Percentiles rank a stretch among this genome's conserved stretches.
These are phyloP conservation scores for Zizania latifolia DNA, from an alignment of 176 grass and related monocot genomes.

Conservation along the genomic window DNA sequence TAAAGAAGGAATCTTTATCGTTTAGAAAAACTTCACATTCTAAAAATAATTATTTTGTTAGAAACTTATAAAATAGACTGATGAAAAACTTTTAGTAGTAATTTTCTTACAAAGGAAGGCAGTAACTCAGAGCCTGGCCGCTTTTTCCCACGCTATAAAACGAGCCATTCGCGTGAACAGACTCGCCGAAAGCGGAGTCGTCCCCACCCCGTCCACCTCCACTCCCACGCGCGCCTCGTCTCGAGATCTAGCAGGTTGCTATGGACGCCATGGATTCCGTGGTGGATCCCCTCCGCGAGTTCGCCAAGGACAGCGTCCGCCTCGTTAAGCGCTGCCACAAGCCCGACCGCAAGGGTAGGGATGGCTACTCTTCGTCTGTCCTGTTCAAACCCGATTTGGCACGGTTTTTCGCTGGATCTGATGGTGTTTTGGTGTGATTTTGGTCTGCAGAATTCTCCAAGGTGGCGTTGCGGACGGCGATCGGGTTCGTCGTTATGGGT, in stretches of 20 bases:
- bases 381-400: neutral
- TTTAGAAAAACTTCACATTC: too few relatives aligned
- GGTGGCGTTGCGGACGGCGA: constrained; percentile 71
- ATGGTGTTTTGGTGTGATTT: neutral
- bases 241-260: constrained; percentile 24
- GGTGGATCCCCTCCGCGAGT: constrained; percentile 84
- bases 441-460: constrained; percentile 69
- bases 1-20: too few relatives aligned
- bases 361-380: neutral
- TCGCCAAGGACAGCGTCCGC: constrained; percentile 95
- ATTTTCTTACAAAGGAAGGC: too few relatives aligned
- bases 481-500: constrained; percentile 75
- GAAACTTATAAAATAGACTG: too few relatives aligned
- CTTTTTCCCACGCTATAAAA: too few relatives aligned
- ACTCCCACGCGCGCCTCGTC: neutral
- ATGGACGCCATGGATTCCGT: constrained; percentile 94
- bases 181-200: neutral
- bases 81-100: too few relatives aligned
- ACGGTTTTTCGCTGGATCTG: constrained; percentile 12
- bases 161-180: neutral
- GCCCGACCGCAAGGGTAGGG: constrained; percentile 82
- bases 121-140: neutral
- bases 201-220: neutral
- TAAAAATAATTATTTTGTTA: too few relatives aligned
- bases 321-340: constrained; percentile 99